Conservation (phyloP, 2,329 filamentous ascomycete genomes). For the Tolypocladium ovalisporum region DNA sequence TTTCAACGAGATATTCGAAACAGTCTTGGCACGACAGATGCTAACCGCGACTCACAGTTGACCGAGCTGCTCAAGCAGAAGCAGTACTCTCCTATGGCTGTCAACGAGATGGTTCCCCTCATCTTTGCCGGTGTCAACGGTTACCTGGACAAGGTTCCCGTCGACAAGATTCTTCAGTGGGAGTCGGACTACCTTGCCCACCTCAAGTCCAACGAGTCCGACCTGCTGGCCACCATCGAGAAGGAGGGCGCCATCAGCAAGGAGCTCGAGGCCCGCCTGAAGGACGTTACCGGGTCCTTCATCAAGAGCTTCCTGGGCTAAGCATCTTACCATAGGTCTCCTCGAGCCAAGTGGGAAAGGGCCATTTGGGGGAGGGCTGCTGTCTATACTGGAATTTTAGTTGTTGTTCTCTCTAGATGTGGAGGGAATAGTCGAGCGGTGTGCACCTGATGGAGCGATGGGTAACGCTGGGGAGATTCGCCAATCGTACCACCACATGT, state of each 20-base stretch:
- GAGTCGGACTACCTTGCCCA: constrained; percentile 90
- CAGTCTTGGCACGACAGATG: background rate
- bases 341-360: constrained; percentile 18
- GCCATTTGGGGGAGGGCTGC: constrained; percentile 22
- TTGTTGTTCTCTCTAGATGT: constrained; percentile 36
- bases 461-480: constrained; percentile 31
- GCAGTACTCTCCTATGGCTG: constrained; percentile 97
- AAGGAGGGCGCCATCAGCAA: constrained; percentile 96
- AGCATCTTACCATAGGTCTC: constrained; percentile 21
- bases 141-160: constrained; percentile 78
- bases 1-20: constrained; percentile 10
- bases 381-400: constrained; percentile 36
- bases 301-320: constrained; percentile 81
- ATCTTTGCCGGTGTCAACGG: constrained; percentile 99
- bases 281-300: constrained; percentile 67
- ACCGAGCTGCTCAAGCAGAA: constrained; percentile 99
- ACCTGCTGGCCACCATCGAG: constrained; percentile 76
- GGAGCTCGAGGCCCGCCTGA: constrained; percentile 75
- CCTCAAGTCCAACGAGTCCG: constrained; percentile 82
- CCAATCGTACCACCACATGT: constrained; percentile 45
- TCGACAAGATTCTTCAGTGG: constrained; percentile 85
- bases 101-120: constrained; percentile 99
- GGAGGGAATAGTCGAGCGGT: constrained; percentile 31
- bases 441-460: constrained; percentile 36
- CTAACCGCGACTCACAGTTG: constrained; percentile 33